Evolutionary conservation across 2,329 filamentous ascomycete species (phyloP).

Genomic region (Trichoderma endophyticum): DNA sequence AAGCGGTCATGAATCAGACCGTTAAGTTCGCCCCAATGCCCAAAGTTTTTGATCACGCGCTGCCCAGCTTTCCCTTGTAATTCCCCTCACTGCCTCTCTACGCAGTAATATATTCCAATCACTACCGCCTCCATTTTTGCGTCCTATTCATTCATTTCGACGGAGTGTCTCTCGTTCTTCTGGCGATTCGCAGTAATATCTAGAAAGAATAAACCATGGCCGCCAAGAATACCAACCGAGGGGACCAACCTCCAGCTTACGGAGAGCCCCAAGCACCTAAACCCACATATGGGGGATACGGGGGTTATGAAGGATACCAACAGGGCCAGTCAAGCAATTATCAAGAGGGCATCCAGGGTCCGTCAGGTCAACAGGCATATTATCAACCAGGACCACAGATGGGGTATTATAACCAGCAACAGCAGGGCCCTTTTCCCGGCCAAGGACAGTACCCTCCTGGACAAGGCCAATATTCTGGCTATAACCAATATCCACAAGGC

Average conservation of each 20-base stretch:
- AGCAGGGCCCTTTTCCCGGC: conserved; percentile 32
- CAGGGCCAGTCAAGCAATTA: conserved; percentile 31
- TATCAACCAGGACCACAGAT: conserved; percentile 43
- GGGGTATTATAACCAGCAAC: conserved; percentile 44
- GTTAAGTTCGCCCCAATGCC: not conserved
- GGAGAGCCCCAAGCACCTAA: conserved; percentile 39
- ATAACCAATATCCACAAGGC: not conserved
- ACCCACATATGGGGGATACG: conserved; percentile 40
- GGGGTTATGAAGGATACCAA: conserved; percentile 26
- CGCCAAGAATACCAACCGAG: conserved; percentile 3
- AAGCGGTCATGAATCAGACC: not conserved
- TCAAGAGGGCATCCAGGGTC: conserved; percentile 29
- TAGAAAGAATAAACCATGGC: not conserved
- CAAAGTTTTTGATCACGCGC: conserved; percentile 1
- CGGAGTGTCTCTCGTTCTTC: not conserved
- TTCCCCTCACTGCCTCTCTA: not conserved
- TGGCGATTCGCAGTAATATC: not conserved
- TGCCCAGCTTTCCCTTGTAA: not conserved
- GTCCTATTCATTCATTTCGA: not conserved
- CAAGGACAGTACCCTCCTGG: conserved; percentile 31
- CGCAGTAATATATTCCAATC: not conserved
- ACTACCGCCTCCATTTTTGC: too few relatives aligned
- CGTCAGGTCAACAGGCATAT: conserved; percentile 33
- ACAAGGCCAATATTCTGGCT: not conserved
- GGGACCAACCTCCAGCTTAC: conserved; percentile 51